These are phyloP conservation scores for Apiospora sp. DNA, from an alignment of 2,329 filamentous ascomycete genomes.

Conservation along the genomic window DNA sequence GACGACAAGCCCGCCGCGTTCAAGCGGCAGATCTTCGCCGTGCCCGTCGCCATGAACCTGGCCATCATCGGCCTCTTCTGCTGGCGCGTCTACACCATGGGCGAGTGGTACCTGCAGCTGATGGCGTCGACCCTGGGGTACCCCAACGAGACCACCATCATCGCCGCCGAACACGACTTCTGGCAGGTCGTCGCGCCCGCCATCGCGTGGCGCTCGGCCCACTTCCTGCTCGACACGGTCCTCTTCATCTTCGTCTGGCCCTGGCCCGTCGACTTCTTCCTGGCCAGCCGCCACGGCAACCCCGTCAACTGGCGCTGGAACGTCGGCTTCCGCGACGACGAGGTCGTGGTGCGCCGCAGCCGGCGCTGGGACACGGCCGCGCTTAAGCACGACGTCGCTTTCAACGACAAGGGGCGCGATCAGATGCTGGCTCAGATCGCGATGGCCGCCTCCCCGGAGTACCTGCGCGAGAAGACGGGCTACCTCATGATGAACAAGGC, in stretches of 20 bases:
- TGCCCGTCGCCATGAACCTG: slow-evolving; percentile 81
- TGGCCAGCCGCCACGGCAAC: slow-evolving; percentile 63
- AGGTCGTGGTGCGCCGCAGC: slow-evolving; percentile 83
- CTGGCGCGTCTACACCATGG: slow-evolving; percentile 72
- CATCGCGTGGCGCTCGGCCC: slow-evolving; percentile 65
- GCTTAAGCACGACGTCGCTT: slow-evolving; percentile 63
- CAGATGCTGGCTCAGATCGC: slow-evolving; percentile 69
- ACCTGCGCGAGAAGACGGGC: slow-evolving; percentile 80
- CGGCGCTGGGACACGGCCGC: slow-evolving; percentile 70
- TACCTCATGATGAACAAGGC: slow-evolving; percentile 85
- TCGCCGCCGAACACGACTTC: slow-evolving; percentile 58
- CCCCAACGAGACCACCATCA: slow-evolving; percentile 71
- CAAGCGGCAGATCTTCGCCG: slow-evolving; percentile 84
- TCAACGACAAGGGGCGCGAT: slow-evolving; percentile 56
- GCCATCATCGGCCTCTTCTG: slow-evolving; percentile 69
- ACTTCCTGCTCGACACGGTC: slow-evolving; percentile 78
- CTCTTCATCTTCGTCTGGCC: slow-evolving; percentile 73
- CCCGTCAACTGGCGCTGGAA: slow-evolving; percentile 77
- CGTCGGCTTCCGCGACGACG: slow-evolving; percentile 79
- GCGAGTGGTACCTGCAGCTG: slow-evolving; percentile 77
- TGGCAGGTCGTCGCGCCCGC: slow-evolving; percentile 65
- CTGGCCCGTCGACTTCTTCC: slow-evolving; percentile 77
- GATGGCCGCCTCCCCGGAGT: slow-evolving; percentile 72
- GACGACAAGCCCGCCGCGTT: slow-evolving; percentile 73
- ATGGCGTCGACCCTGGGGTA: slow-evolving; percentile 71